Conservation (phyloP, 2,329 filamentous ascomycete genomes). For the Fusarium stilboides region DNA sequence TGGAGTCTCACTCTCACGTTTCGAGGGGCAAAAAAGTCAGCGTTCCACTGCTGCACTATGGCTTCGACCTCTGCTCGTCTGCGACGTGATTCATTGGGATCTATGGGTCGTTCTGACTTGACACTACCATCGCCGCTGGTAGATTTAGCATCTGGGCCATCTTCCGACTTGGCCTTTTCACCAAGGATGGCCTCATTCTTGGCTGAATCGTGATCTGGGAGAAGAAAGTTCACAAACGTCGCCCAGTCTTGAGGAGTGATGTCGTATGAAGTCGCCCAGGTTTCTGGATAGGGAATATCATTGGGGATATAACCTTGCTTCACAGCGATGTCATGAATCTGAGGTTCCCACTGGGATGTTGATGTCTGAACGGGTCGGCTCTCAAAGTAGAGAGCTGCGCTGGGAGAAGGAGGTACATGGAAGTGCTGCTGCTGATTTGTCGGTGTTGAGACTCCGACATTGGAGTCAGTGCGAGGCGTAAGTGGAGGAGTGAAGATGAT, state of each 20-base stretch:
- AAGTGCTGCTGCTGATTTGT: slow-evolving; percentile 41
- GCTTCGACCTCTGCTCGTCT: slow-evolving; percentile 54
- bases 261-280: slow-evolving; percentile 59
- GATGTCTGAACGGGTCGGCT: slow-evolving; percentile 56
- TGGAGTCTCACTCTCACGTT: slow-evolving; percentile 61
- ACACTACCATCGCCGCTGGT: slow-evolving; percentile 14
- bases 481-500: slow-evolving; percentile 68
- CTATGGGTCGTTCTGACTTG: slow-evolving; percentile 7
- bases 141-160: slow-evolving; percentile 49
- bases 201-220: slow-evolving; percentile 63
- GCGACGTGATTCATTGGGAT: slow-evolving; percentile 45
- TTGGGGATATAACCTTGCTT: slow-evolving; percentile 56
- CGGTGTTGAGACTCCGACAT: slow-evolving; percentile 17
- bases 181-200: slow-evolving; percentile 65
- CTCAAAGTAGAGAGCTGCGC: slow-evolving; percentile 61
- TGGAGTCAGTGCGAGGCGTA: slow-evolving; percentile 58
- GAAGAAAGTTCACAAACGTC: slow-evolving; percentile 70
- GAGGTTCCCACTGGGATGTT: slow-evolving; percentile 44
- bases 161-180: slow-evolving; percentile 64
- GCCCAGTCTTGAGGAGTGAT: slow-evolving; percentile 70
- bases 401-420: slow-evolving; percentile 41
- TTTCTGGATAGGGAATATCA: slow-evolving; percentile 61
- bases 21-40: slow-evolving; percentile 68
- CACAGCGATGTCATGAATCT: slow-evolving; percentile 57
- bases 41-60: slow-evolving; percentile 70